Evolutionary conservation across 257 asterid species (phyloP).

Genomic region (Capsicum baccatum): DNA sequence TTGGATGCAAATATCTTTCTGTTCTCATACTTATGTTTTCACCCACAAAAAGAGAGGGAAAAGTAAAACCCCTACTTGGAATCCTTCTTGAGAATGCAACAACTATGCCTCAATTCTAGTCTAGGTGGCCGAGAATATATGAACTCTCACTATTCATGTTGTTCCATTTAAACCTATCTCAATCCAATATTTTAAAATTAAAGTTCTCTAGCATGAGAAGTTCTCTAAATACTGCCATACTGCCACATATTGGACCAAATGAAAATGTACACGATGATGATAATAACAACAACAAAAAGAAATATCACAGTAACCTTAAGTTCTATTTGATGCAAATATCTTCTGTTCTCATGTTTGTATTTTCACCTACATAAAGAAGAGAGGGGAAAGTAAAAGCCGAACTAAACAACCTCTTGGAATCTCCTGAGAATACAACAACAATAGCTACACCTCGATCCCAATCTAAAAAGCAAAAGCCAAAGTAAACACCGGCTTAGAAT

Average conservation of each 20-base stretch:
- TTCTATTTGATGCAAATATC: neutral
- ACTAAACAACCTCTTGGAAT: neutral
- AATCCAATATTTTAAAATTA: neutral
- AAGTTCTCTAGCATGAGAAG: neutral
- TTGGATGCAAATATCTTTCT: neutral
- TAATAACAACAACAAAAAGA: neutral
- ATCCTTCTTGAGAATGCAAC: conserved; percentile 1
- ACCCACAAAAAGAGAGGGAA: neutral
- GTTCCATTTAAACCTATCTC: neutral
- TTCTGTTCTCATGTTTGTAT: neutral
- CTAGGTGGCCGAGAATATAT: neutral
- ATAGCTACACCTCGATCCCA: no score
- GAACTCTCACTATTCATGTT: neutral
- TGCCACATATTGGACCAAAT: neutral
- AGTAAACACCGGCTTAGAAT: neutral
- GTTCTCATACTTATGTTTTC: neutral
- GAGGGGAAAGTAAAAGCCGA: neutral
- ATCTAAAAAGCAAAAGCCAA: neutral
- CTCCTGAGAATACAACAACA: neutral
- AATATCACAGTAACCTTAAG: neutral
- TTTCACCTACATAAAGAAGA: neutral
- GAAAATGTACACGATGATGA: neutral
- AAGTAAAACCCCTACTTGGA: neutral
- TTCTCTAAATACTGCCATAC: neutral
- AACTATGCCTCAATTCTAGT: neutral